phyloP scores from a whole-genome alignment of 352 stramenopile species.

The Globisporangium cederbergense region DNA sequence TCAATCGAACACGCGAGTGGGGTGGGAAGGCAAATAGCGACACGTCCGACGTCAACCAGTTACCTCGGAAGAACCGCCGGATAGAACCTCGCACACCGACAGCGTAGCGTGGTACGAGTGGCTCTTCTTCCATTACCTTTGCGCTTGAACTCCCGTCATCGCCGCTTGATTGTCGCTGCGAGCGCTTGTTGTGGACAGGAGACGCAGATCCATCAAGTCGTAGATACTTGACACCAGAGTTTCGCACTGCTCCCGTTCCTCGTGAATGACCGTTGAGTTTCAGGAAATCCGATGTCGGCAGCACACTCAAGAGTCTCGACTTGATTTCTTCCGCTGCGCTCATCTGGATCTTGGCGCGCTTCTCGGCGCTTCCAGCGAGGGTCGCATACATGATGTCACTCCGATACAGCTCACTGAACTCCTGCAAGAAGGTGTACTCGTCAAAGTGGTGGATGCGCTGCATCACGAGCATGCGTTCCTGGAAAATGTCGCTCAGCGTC shows the following conservation, averaged over 20 bases:
- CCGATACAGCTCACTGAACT: constrained; percentile 73
- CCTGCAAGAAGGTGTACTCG: constrained; percentile 69
- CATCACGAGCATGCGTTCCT: constrained; percentile 78
- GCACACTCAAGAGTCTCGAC: constrained; percentile 48
- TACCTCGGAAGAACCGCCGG: constrained; percentile 53
- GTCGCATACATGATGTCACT: constrained; percentile 79
- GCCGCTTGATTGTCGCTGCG: neutral
- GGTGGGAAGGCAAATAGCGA: constrained; percentile 77
- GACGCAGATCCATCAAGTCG: constrained; percentile 10
- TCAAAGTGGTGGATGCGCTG: constrained; percentile 77
- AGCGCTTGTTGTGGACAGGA: constrained; percentile 9
- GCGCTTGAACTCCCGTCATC: constrained; percentile 1
- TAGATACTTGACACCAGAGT: constrained; percentile 12
- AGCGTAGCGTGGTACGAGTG: constrained; percentile 1
- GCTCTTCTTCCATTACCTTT: constrained; percentile 4
- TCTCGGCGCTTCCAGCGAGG: constrained; percentile 53
- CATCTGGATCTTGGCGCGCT: constrained; percentile 50
- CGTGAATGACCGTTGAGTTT: constrained; percentile 60
- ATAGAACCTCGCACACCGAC: constrained; percentile 13
- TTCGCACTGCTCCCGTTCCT: neutral
- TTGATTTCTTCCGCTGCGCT: constrained; percentile 63
- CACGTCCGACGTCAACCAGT: constrained; percentile 77
- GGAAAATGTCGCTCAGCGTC: constrained; percentile 66
- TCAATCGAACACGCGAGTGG: constrained; percentile 63
- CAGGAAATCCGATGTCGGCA: constrained; percentile 64